Percentiles rank a stretch among this genome's conserved stretches.
Evolutionary conservation across 169 alveolate species (phyloP).

Genomic region (Eimeria maxima): DNA sequence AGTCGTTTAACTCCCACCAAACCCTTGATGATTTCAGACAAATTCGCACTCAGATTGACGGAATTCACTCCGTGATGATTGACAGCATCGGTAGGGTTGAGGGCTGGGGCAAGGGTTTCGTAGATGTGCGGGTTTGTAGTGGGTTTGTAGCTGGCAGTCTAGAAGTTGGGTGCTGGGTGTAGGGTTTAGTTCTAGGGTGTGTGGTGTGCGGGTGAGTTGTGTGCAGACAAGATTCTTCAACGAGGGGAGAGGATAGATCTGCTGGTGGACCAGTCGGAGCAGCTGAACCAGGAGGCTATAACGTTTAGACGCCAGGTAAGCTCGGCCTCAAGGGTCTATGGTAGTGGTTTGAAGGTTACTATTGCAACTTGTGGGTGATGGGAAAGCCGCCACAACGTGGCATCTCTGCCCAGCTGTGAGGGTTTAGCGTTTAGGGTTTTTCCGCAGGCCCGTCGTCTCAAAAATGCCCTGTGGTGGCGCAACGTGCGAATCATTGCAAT

Average conservation of each 20-base stretch:
- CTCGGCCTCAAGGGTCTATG: background rate
- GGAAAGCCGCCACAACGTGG: background rate
- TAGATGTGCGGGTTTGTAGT: background rate
- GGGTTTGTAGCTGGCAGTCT: background rate
- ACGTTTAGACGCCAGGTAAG: constrained; percentile 72
- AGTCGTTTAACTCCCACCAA: constrained; percentile 71
- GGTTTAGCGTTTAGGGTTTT: constrained; percentile 30
- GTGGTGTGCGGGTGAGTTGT: background rate
- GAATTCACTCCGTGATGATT: constrained; percentile 68
- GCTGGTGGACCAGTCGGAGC: constrained; percentile 80
- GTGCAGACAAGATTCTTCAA: constrained; percentile 76
- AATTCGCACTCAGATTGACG: constrained; percentile 79
- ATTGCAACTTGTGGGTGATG: background rate
- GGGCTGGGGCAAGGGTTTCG: background rate
- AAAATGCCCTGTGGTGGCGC: constrained; percentile 80
- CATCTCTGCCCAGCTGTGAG: background rate
- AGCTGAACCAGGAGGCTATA: constrained; percentile 70
- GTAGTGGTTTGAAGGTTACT: background rate
- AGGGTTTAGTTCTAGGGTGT: background rate
- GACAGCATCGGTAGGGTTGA: constrained; percentile 76
- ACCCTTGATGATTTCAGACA: constrained; percentile 63
- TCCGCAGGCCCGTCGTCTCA: constrained; percentile 79
- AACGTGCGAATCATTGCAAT: constrained; percentile 60
- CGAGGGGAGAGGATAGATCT: constrained; percentile 81
- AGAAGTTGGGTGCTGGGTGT: background rate